Evolutionary conservation across 257 asterid species (phyloP).

Genomic region (Phtheirospermum japonicum): DNA sequence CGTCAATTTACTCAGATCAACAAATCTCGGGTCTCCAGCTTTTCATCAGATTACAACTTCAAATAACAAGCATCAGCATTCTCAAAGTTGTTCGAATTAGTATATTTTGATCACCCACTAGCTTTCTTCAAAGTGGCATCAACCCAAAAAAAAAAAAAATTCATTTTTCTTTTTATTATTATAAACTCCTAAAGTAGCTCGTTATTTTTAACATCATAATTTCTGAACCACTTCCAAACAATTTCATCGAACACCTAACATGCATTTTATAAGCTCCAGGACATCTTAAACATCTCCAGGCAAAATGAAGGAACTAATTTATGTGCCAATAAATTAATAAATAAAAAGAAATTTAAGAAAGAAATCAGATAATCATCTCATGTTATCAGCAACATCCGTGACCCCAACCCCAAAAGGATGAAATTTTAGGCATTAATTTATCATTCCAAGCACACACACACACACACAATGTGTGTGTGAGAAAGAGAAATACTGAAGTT

Average conservation of each 20-base stretch:
- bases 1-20: background rate
- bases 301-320: background rate
- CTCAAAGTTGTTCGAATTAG: background rate
- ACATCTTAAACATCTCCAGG: background rate
- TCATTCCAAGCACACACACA: too few relatives aligned
- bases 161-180: too few relatives aligned
- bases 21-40: background rate
- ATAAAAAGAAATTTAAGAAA: too few relatives aligned
- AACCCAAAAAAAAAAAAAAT: background rate
- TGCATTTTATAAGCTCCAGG: background rate
- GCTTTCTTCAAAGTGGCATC: background rate
- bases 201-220: background rate
- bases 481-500: too few relatives aligned
- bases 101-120: background rate
- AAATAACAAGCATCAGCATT: background rate
- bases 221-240: background rate
- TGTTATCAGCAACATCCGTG: too few relatives aligned
- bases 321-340: background rate
- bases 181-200: background rate
- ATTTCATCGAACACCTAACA: background rate
- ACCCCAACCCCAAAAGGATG: too few relatives aligned
- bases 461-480: too few relatives aligned
- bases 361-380: too few relatives aligned
- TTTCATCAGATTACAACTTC: background rate
- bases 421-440: too few relatives aligned